Evolutionary conservation across 176 grass and related monocot species (phyloP).

Genomic region (Ampelocalamus luodianensis): DNA sequence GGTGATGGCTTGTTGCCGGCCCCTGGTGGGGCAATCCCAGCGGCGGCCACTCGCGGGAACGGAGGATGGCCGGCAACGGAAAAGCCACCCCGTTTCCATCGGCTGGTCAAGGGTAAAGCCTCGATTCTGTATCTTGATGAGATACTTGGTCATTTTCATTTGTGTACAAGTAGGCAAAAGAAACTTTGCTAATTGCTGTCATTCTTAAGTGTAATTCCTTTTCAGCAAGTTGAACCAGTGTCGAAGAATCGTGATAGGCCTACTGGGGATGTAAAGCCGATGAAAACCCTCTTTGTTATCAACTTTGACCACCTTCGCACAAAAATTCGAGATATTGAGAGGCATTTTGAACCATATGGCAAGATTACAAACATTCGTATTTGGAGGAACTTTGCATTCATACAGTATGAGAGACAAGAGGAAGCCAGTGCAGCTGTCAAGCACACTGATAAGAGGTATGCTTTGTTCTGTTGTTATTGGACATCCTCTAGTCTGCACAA

Average conservation of each 20-base stretch:
- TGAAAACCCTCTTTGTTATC: slow-evolving; percentile 85
- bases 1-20: too few species aligned
- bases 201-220: neutral
- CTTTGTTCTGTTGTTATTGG: neutral
- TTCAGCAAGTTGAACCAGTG: slow-evolving; percentile 77
- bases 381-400: slow-evolving; percentile 90
- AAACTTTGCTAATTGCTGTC: neutral
- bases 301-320: slow-evolving; percentile 87
- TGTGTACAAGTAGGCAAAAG: neutral
- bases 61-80: too few species aligned
- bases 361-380: slow-evolving; percentile 82
- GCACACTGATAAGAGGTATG: slow-evolving; percentile 64
- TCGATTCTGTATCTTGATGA: too few species aligned
- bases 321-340: slow-evolving; percentile 68
- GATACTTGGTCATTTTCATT: too few species aligned
- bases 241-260: slow-evolving; percentile 67
- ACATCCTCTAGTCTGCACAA: neutral
- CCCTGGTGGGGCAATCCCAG: too few species aligned
- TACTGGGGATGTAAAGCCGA: slow-evolving; percentile 64
- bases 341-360: slow-evolving; percentile 83
- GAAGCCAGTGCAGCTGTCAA: slow-evolving; percentile 79
- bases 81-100: too few species aligned
- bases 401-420: slow-evolving; percentile 75
- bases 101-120: too few species aligned
- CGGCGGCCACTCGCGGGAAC: too few species aligned